These are phyloP conservation scores for Pythium dissimile DNA, from an alignment of 352 stramenopile species.

Conservation along the genomic window DNA sequence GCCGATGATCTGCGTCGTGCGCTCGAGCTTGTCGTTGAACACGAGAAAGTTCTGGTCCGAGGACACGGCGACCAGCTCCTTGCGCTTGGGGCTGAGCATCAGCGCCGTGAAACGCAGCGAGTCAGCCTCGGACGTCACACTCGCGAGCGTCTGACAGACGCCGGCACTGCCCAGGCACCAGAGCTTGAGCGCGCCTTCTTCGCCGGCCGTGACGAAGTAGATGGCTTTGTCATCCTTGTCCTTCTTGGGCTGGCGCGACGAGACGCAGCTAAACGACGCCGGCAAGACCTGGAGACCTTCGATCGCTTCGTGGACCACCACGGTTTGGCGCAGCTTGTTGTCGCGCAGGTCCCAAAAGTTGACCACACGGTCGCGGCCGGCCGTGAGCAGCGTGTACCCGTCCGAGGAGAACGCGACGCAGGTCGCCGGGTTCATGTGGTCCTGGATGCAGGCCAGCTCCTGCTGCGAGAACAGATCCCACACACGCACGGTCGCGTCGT, in stretches of 20 bases:
- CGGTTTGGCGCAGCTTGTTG: conserved; percentile 87
- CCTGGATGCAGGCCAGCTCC: conserved; percentile 85
- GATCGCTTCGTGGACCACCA: conserved; percentile 94
- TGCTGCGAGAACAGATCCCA: conserved; percentile 86
- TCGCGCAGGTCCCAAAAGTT: conserved; percentile 88
- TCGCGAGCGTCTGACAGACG: conserved; percentile 43
- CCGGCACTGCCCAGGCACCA: conserved; percentile 39
- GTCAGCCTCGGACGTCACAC: conserved; percentile 41
- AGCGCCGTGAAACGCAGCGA: conserved; percentile 51
- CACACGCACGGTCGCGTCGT: conserved; percentile 72
- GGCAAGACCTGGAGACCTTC: conserved; percentile 92
- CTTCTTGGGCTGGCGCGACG: conserved; percentile 21
- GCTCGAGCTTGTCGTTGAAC: conserved; percentile 63
- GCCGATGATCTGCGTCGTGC: conserved; percentile 81
- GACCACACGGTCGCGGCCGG: conserved; percentile 92
- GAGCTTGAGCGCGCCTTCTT: conserved; percentile 86
- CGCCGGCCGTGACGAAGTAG: conserved; percentile 91
- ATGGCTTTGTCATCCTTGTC: conserved; percentile 62
- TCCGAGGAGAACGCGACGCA: conserved; percentile 89
- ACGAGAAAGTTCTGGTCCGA: conserved; percentile 87
- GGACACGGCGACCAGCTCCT: conserved; percentile 75
- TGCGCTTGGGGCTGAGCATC: conserved; percentile 44
- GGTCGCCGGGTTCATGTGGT: conserved; percentile 95
- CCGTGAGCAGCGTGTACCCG: conserved; percentile 83
- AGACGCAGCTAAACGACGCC: conserved; percentile 46